These are phyloP conservation scores for Dactylellina sp. DNA, from an alignment of 2,329 filamentous ascomycete genomes.

Conservation along the genomic window DNA sequence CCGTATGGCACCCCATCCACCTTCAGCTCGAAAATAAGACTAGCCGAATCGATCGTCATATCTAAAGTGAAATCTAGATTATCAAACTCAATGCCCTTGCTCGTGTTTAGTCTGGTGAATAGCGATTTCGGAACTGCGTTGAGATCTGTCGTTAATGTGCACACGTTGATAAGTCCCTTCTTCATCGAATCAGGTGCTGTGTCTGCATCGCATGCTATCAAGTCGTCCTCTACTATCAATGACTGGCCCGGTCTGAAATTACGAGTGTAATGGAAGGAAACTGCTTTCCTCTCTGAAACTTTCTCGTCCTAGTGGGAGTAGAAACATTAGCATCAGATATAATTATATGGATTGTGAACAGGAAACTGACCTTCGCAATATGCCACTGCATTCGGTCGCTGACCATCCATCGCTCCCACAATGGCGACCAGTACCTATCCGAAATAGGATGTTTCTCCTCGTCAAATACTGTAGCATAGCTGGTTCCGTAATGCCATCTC, in stretches of 20 bases:
- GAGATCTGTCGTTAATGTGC: slow-evolving; percentile 82
- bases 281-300: slow-evolving; percentile 77
- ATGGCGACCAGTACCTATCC: slow-evolving; percentile 81
- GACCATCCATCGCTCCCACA: slow-evolving; percentile 87
- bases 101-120: slow-evolving; percentile 81
- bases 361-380: slow-evolving; percentile 76
- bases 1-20: slow-evolving; percentile 83
- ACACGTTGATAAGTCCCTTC: slow-evolving; percentile 76
- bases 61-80: slow-evolving; percentile 84
- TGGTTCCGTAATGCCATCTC: slow-evolving; percentile 78
- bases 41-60: slow-evolving; percentile 83
- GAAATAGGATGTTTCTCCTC: slow-evolving; percentile 77
- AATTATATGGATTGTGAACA: slow-evolving; percentile 33
- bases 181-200: slow-evolving; percentile 72
- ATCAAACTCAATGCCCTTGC: slow-evolving; percentile 82
- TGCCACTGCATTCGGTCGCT: slow-evolving; percentile 87
- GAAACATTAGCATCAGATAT: background rate
- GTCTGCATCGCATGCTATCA: slow-evolving; percentile 80
- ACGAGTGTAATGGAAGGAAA: slow-evolving; percentile 86
- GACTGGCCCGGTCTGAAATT: slow-evolving; percentile 85
- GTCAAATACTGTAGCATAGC: slow-evolving; percentile 83
- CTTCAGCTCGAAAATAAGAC: slow-evolving; percentile 80
- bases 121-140: slow-evolving; percentile 78
- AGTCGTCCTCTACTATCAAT: slow-evolving; percentile 80
- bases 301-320: slow-evolving; percentile 73